Evolutionary conservation across 306 rosid genomes (phyloP).

Genomic region (Vigna hirtella): DNA sequence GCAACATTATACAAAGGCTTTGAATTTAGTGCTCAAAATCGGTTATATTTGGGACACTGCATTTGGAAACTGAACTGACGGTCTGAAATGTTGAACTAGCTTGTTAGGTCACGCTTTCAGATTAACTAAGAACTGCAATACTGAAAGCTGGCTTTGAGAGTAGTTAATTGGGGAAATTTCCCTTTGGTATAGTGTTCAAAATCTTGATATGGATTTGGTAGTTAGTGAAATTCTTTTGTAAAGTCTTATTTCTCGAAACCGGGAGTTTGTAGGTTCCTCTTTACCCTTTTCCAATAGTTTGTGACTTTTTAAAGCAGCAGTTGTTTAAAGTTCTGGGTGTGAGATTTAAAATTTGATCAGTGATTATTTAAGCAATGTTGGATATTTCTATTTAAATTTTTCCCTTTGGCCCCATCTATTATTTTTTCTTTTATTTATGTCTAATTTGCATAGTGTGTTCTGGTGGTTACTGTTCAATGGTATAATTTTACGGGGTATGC

Average conservation of each 20-base stretch:
- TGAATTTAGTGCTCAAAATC: conserved; percentile 18
- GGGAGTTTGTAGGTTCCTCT: conserved; percentile 1
- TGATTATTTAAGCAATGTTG: background rate
- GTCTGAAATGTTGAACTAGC: background rate
- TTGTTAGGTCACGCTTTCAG: conserved; percentile 6
- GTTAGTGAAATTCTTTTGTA: conserved; percentile 19
- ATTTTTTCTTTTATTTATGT: background rate
- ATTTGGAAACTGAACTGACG: background rate
- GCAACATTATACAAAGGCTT: conserved; percentile 14
- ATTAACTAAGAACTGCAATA: background rate
- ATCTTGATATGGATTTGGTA: conserved; percentile 6
- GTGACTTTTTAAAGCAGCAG: background rate
- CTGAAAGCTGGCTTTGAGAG: conserved; percentile 11
- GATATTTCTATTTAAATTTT: conserved; percentile 11
- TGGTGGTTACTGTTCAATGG: conserved; percentile 25
- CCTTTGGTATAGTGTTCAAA: conserved; percentile 19
- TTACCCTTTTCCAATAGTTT: conserved; percentile 17
- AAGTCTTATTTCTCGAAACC: conserved; percentile 1
- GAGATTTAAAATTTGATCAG: conserved; percentile 6
- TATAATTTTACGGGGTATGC: conserved; percentile 15
- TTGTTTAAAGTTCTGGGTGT: conserved; percentile 6
- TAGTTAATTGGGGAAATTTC: conserved; percentile 5
- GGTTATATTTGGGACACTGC: conserved; percentile 5
- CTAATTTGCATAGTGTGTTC: conserved; percentile 13
- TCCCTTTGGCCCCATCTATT: background rate